Percentiles rank a stretch among this genome's conserved stretches.
Evolutionary conservation across 2,329 filamentous ascomycete species (phyloP).

Genomic region (Scytalidium sp.): DNA sequence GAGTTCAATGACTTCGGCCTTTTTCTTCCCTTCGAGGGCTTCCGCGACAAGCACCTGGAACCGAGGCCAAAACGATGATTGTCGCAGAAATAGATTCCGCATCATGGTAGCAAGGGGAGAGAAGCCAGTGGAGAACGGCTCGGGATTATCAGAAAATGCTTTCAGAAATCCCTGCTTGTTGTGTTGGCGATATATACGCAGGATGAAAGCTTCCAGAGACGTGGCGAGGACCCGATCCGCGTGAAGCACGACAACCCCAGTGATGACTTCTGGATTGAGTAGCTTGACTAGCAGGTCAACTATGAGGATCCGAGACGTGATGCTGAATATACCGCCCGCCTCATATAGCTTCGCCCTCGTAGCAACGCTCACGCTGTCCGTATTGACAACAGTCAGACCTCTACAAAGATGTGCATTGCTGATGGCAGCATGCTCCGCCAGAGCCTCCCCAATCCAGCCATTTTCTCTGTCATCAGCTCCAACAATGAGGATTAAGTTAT

Average conservation of each 20-base stretch:
- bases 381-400: conserved; percentile 89
- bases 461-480: conserved; percentile 92
- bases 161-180: conserved; percentile 95
- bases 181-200: conserved; percentile 89
- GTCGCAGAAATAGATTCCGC: conserved; percentile 86
- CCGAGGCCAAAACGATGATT: conserved; percentile 85
- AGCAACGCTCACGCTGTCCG: conserved; percentile 84
- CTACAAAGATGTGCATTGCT: conserved; percentile 79
- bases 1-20: conserved; percentile 94
- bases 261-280: conserved; percentile 79
- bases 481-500: conserved; percentile 85
- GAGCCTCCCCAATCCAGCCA: conserved; percentile 91
- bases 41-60: conserved; percentile 90
- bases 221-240: conserved; percentile 85
- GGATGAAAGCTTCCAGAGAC: conserved; percentile 89
- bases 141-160: conserved; percentile 90
- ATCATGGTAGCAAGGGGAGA: conserved; percentile 86
- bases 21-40: conserved; percentile 85
- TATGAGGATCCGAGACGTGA: conserved; percentile 92
- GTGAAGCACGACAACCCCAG: conserved; percentile 83
- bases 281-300: conserved; percentile 87
- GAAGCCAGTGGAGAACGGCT: conserved; percentile 86
- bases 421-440: conserved; percentile 92
- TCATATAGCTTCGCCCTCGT: conserved; percentile 89
- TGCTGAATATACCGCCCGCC: conserved; percentile 86